Percentiles rank a stretch among this genome's conserved stretches.
phyloP scores from a whole-genome alignment of 1,139 yeast genomes.

The Lodderomyces margitis region DNA sequence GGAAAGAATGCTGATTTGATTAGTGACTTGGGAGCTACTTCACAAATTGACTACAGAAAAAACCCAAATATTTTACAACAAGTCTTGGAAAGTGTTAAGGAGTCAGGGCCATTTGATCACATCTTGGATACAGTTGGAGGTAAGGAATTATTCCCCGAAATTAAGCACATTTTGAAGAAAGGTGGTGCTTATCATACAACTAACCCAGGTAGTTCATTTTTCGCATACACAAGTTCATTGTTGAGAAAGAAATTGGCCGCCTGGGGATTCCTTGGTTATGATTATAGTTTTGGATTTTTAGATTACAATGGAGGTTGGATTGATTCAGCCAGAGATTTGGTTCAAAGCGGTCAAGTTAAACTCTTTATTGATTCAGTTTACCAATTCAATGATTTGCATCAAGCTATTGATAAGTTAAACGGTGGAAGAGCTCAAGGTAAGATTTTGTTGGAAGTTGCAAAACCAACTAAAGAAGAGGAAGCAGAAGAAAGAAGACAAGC shows the following conservation, averaged over 20 bases:
- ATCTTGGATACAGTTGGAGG: conserved; percentile 31
- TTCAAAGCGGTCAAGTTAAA: conserved; percentile 40
- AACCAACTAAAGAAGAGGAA: conserved; percentile 1
- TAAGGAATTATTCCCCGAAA: conserved; percentile 21
- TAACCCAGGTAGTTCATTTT: conserved; percentile 36
- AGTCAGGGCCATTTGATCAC: conserved; percentile 27
- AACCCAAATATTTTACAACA: conserved; percentile 21
- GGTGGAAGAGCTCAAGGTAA: conserved; percentile 61
- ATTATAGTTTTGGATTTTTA: conserved; percentile 12
- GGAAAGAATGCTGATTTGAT: conserved; percentile 36
- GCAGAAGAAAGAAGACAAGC: conserved; percentile 1
- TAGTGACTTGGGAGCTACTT: conserved; percentile 50
- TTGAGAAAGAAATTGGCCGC: conserved; percentile 4
- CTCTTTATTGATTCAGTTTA: conserved; percentile 54
- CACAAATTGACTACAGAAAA: conserved; percentile 48
- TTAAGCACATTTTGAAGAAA: conserved; percentile 29
- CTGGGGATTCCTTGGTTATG: conserved; percentile 16
- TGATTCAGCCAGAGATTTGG: conserved; percentile 20
- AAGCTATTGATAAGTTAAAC: conserved; percentile 48
- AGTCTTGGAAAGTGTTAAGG: conserved; percentile 23
- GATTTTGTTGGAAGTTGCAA: conserved; percentile 24
- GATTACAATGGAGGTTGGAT: conserved; percentile 6
- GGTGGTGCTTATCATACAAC: conserved; percentile 45
- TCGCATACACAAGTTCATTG: neutral
- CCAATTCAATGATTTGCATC: conserved; percentile 45